Base-by-base conservation (phyloP, 805 yeast species). In the Ogataea populi-albae region DNA sequence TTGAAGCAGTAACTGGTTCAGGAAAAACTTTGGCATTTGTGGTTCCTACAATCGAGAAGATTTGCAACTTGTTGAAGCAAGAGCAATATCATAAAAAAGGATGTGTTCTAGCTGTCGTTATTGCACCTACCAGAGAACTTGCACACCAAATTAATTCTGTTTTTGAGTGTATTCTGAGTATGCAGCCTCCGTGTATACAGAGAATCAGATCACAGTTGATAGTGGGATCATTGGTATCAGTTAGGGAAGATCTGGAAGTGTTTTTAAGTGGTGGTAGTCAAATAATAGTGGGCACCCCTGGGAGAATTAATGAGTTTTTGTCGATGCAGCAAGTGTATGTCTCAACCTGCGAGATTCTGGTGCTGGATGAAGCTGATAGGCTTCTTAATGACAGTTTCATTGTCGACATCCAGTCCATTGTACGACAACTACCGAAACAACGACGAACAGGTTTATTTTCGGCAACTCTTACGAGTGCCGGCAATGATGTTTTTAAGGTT, bases 1-100 rank as follows among this genome's bases (percentile, higher is more conserved):
- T 88, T 1, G 97, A 93, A 57, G 95, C 97, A 0, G 96, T 87
- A 1, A 93, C 98, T 0, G 98, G 98, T 0, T 88, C 97, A 0
- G 98, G 98, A n/a, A 93, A 93, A 57, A 93, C 98, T 0, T 59
- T 89, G n/a, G 83, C 97, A 3, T 93, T 85, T 64, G 77, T 80
- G 4, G 70, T 93, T 2, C 98, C 98, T 0, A 72, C 85, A 1
- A 52, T 88, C 4, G 91, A 88, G 49, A 81, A 79, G 47, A 60
- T 88, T 6, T 48, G 55, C n/a, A 59, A 45, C 21, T 47, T 49
- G 23, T 5, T 51, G 5, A 22, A 36, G 18, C 41, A 46, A 22
- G 62, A 61, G 16, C 23, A 41, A 14, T 64, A 62, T 3, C 51
- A 73, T 15, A 71, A 67, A 39, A 72, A 69, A 43, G 94, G 93